phyloP scores from a whole-genome alignment of 2,329 filamentous ascomycete genomes.

The Saccharata proteae region DNA sequence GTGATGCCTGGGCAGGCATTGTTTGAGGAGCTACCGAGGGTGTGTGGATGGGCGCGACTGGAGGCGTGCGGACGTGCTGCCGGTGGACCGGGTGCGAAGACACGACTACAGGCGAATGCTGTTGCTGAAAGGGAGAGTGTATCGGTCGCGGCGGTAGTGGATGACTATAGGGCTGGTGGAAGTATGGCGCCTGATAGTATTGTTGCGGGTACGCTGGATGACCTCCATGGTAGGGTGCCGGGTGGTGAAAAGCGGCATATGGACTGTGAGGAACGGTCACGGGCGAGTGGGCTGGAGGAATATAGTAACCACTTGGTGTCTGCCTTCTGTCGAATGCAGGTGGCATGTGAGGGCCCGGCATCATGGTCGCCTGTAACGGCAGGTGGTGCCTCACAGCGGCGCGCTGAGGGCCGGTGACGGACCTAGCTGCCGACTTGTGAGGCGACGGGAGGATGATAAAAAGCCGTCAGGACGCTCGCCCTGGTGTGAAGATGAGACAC shows the following conservation, averaged over 20 bases:
- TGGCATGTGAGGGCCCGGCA: conserved; percentile 49
- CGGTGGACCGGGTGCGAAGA: conserved; percentile 33
- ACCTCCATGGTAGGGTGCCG: conserved; percentile 12
- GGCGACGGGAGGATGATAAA: conserved; percentile 17
- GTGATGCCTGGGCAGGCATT: not conserved
- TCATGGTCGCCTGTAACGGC: conserved; percentile 58
- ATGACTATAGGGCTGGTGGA: conserved; percentile 27
- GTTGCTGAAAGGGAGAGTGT: conserved; percentile 10
- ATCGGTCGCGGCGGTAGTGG: conserved; percentile 27
- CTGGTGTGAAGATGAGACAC: not conserved
- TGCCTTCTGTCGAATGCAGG: conserved; percentile 29
- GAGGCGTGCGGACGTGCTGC: conserved; percentile 23
- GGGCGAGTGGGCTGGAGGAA: conserved; percentile 24
- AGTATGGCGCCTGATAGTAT: conserved; percentile 19
- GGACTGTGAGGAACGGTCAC: conserved; percentile 25
- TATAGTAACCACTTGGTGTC: conserved; percentile 22
- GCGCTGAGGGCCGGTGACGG: conserved; percentile 21
- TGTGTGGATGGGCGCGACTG: conserved; percentile 19
- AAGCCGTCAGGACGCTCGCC: conserved; percentile 7
- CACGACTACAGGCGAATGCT: conserved; percentile 33
- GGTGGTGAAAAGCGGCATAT: conserved; percentile 23
- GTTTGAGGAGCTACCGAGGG: conserved; percentile 13
- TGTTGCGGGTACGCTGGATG: conserved; percentile 29
- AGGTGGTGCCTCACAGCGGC: conserved; percentile 26
- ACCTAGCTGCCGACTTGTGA: conserved; percentile 26